Evolutionary conservation across 306 rosid genomes (phyloP).

Genomic region (Notholithocarpus densiflorus): DNA sequence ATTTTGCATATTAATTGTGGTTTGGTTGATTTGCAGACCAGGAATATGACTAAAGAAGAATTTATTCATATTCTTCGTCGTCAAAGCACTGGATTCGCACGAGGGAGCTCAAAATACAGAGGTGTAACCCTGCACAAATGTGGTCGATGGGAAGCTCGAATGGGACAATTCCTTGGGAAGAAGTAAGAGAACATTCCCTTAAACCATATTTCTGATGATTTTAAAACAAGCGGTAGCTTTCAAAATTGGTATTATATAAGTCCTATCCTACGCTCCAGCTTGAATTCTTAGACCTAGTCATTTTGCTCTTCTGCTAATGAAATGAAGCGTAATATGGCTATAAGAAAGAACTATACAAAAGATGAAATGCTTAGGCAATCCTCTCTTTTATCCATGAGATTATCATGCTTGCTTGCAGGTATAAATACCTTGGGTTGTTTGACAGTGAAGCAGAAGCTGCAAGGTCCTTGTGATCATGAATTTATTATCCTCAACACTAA

Average conservation of each 20-base stretch:
- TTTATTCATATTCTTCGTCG: conserved; percentile 86
- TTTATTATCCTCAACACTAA: conserved; percentile 8
- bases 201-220: not conserved
- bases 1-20: not conserved
- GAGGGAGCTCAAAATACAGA: conserved; percentile 90
- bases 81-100: conserved; percentile 84
- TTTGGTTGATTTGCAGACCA: conserved; percentile 46
- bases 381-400: not conserved
- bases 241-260: not conserved
- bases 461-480: conserved; percentile 52
- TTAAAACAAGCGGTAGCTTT: conserved; percentile 31
- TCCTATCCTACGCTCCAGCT: not conserved
- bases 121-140: conserved; percentile 94
- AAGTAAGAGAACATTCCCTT: conserved; percentile 46
- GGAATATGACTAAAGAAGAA: conserved; percentile 71
- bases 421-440: conserved; percentile 84
- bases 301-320: not conserved
- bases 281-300: not conserved
- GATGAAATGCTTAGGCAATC: conserved; percentile 20
- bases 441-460: conserved; percentile 92
- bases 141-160: conserved; percentile 97
- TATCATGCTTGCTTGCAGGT: conserved; percentile 55
- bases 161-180: conserved; percentile 92
- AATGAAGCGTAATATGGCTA: conserved; percentile 13
- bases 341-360: not conserved